These are phyloP conservation scores for Rhododendron kiyosumense DNA, from an alignment of 148 eudicot species.

Conservation along the genomic window DNA sequence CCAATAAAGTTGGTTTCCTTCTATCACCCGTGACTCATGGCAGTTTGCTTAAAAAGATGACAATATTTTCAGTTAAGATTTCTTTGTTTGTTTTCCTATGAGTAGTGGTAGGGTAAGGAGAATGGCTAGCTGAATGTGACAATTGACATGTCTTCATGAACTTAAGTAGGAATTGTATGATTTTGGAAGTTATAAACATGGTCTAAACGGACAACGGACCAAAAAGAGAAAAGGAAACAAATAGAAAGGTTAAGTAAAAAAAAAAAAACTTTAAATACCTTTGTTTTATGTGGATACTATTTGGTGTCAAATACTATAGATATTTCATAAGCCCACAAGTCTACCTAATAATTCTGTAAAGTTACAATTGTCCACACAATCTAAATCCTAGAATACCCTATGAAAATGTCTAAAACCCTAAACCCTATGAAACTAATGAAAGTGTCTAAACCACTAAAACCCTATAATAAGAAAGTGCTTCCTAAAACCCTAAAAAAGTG, in stretches of 20 bases:
- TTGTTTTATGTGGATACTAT: neutral
- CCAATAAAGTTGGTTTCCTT: neutral
- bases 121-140: neutral
- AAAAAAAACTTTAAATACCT: neutral
- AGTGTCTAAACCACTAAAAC: no score
- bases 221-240: neutral
- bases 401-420: no score
- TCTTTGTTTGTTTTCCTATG: neutral
- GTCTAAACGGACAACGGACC: neutral
- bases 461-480: no score
- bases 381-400: no score
- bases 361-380: no score
- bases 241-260: neutral
- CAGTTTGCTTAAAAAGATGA: neutral
- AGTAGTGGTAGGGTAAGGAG: neutral
- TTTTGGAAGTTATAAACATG: neutral
- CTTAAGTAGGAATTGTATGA: neutral
- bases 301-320: neutral
- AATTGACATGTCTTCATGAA: neutral
- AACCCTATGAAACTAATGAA: no score
- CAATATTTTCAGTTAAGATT: neutral
- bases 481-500: no score
- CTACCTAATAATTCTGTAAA: no score
- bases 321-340: no score
- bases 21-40: neutral